Conservation (phyloP, 1,284 basidiomycete genomes). For the Ganoderma lucidum region DNA sequence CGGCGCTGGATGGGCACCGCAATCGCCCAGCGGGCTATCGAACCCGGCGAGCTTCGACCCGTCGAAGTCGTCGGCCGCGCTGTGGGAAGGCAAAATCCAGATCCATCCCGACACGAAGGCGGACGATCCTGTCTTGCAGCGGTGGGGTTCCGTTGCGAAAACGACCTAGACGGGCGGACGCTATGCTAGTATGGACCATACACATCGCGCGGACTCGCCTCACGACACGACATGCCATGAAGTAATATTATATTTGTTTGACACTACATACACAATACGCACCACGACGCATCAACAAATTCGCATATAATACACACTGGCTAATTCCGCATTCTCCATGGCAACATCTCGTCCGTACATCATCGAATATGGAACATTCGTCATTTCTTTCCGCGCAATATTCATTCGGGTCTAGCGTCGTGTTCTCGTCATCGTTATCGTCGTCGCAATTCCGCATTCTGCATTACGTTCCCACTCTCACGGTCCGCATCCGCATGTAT, state of each 20-base stretch:
- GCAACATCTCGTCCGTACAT: neutral
- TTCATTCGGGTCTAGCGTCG: neutral
- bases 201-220: constrained; percentile 14
- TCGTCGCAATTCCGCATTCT: constrained; percentile 4
- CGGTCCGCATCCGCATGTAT: neutral
- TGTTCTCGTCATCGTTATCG: neutral
- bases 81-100: constrained; percentile 85
- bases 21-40: constrained; percentile 62
- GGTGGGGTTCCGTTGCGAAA: constrained; percentile 44
- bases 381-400: neutral
- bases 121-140: constrained; percentile 54
- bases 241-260: constrained; percentile 4
- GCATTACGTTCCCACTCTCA: neutral
- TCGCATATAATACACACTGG: neutral
- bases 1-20: constrained; percentile 80
- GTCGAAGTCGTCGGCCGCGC: constrained; percentile 78
- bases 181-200: constrained; percentile 21
- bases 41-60: constrained; percentile 83
- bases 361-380: neutral
- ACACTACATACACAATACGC: neutral
- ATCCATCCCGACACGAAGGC: constrained; percentile 84
- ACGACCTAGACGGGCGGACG: constrained; percentile 29
- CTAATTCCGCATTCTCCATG: constrained; percentile 1
- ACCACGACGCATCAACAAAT: neutral
- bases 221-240: constrained; percentile 16